Evolutionary conservation across 495 filamentous ascomycete species (phyloP), one percentile per base, ranked within the genome.

Genomic region (Penicillium argentinense): DNA sequence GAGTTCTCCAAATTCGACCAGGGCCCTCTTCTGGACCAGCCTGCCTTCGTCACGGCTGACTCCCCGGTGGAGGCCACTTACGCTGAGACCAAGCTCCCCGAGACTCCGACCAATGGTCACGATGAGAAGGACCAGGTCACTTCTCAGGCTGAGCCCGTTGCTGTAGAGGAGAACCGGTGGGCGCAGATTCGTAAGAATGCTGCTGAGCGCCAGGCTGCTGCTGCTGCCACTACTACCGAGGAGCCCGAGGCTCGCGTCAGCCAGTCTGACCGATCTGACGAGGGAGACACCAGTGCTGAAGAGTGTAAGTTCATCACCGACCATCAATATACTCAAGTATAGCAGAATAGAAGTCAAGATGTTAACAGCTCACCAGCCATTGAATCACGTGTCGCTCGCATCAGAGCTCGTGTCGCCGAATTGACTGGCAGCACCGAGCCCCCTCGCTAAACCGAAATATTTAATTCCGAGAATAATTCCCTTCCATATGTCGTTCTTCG

Each of bases 401-500:
- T 98, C 79, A 97, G 97, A 71, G 95, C 95, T 44, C 81, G 93
- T 26, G 95, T 98, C 36, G 93, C 93, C 34, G 89, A 96, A 68
- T 67, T 98, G 57, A 98, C 95, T 9, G 87, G 87, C 48, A 87
- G 85, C 67, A 84, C 88, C 77, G 86, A 93, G 44, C 56, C 57
- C 17, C 55, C 55, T 9, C 56, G 47, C n/a, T 62, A 59, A 54
- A n/a, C n/a, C n/a, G n/a, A n/a, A n/a, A n/a, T n/a, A n/a, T n/a
- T n/a, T n/a, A n/a, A n/a, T n/a, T n/a, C n/a, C n/a, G n/a, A n/a
- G n/a, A n/a, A n/a, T 26, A 14, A 26, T 17, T 30, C 26, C 13
- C 22, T n/a, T 22, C 30, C 25, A 13, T 40, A 49, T 26, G 11
- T 17, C 43, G 0, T 1, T 36, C 9, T 18, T 36, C 21, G 6